Base-by-base conservation (phyloP, 31 red algal species). In the Asparagopsis taxiformis region DNA sequence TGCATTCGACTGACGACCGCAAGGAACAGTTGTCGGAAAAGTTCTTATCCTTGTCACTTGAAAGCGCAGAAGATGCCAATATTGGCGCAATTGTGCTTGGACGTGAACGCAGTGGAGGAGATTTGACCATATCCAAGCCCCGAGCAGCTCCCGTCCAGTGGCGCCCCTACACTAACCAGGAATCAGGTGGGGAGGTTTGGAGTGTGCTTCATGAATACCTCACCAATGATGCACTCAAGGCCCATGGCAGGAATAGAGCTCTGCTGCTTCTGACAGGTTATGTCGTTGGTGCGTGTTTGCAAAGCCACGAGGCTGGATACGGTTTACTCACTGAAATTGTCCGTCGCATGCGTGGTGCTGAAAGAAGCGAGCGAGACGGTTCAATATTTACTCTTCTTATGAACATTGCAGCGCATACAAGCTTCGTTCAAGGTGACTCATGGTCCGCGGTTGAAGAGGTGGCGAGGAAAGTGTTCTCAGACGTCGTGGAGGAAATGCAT, bases 401-500 rank as follows among this genome's bases (percentile, higher is more conserved):
- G 2, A 84, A 84, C 37, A 84, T 84, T 49, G 79, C 39, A 28
- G 66, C 79, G 17, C 79, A 84, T 34, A 35, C 79, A 26, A 73
- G 79, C 49, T 84, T 84, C 51, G 68, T 84, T 20, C 54, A 84
- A 19, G 41, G 62, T 22, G 21, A 55, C 11, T 73, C 55, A 7
- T 84, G 67, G 66, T 29, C 41, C 23, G 36, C 51, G 1, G 79
- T 84, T 11, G 79, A 84, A 37, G 58, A 73, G 46, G 79, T 84
- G 52, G 68, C 68, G 49, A 57, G 57, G n/a, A 72, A 84, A 62
- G 79, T 84, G 4, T 84, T 84, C 51, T 84, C 79, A 9, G 68
- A 84, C 51, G 79, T 84, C 44, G 57, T 84, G 3, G 79, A 84
- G 25, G 59, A 66, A n/a, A 84, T 84, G 79, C 68, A 84, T 34